Evolutionary conservation across 1,284 basidiomycete genomes (phyloP).

Genomic region (Mycosarcoma maydis): DNA sequence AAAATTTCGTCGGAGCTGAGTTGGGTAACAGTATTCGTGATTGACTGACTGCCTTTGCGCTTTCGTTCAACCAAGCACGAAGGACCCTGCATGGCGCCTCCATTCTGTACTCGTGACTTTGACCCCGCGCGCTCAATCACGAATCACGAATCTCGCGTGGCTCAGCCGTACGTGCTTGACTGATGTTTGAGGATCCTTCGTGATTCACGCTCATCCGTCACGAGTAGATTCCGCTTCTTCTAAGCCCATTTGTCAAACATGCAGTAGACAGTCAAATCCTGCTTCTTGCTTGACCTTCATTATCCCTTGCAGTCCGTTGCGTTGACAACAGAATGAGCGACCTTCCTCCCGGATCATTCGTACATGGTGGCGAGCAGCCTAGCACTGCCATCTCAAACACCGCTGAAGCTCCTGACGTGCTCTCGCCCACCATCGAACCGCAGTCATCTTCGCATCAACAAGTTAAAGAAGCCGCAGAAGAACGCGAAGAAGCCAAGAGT

Average conservation of each 20-base stretch:
- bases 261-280: no score
- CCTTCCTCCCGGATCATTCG: conserved; percentile 25
- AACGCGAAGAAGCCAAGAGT: conserved; percentile 30
- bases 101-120: neutral
- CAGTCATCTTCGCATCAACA: conserved; percentile 6
- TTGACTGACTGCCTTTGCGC: no score
- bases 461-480: conserved; percentile 25
- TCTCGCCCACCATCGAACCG: neutral
- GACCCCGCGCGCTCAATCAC: neutral
- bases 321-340: conserved; percentile 19
- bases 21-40: no score
- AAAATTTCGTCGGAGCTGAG: no score
- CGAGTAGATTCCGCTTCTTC: no score
- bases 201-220: conserved; percentile 11
- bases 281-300: no score
- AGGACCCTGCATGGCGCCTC: conserved; percentile 11
- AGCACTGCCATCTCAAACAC: neutral
- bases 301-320: no score
- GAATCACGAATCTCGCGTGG: no score
- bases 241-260: no score
- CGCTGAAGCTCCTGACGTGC: neutral
- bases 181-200: conserved; percentile 11
- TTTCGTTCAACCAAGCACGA: neutral
- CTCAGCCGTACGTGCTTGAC: neutral
- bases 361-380: conserved; percentile 1